These are phyloP conservation scores for Blepharisma stoltei DNA, from an alignment of 73 alveolate genomes.

Conservation along the genomic window DNA sequence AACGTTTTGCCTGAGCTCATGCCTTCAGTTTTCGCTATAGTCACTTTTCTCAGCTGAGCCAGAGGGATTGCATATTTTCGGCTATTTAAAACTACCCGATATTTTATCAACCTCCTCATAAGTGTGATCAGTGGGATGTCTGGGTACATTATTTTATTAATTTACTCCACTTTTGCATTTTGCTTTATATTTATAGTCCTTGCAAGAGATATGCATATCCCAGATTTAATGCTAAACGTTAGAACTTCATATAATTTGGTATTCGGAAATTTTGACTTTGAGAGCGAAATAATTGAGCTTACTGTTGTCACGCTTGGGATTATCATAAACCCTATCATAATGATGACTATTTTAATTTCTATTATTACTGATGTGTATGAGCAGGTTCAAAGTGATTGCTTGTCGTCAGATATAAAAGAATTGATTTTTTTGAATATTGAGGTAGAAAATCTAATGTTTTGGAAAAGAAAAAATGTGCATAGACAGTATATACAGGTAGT, in stretches of 20 bases:
- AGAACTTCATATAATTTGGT: background rate
- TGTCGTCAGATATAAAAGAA: too few relatives aligned
- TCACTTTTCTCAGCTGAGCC: background rate
- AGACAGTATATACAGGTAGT: too few relatives aligned
- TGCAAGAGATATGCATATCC: background rate
- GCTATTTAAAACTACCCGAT: background rate
- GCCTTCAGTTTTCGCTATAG: background rate
- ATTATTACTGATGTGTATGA: background rate
- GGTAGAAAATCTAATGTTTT: too few relatives aligned
- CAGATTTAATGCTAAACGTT: background rate
- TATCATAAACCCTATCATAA: slow-evolving; percentile 3
- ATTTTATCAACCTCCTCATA: background rate
- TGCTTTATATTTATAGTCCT: background rate
- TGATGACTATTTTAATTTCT: background rate
- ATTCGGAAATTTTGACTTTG: background rate
- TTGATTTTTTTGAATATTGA: too few relatives aligned
- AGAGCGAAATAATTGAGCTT: background rate
- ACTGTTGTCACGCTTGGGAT: background rate
- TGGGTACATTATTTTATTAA: background rate
- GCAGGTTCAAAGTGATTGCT: slow-evolving; percentile 1
- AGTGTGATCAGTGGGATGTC: background rate
- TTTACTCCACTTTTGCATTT: background rate
- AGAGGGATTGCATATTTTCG: slow-evolving; percentile 12
- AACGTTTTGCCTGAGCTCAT: background rate
- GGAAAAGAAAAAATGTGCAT: too few relatives aligned